phyloP scores from a whole-genome alignment of 2,329 filamentous ascomycete genomes.

The Endocalyx cinctus region DNA sequence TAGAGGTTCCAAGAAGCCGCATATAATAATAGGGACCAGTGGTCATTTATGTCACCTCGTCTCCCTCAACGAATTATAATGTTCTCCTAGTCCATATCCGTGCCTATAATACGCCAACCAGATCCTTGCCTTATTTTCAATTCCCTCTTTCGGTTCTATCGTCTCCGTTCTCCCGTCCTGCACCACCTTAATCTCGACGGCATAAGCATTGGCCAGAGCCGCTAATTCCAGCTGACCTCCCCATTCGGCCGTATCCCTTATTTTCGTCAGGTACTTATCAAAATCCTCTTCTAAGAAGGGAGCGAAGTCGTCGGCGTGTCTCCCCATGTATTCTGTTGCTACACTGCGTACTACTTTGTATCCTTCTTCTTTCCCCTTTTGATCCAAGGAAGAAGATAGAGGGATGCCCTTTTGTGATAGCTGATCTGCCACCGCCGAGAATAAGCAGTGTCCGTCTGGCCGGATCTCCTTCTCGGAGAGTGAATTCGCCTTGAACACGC shows the following conservation, averaged over 20 bases:
- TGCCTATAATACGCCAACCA: slow-evolving; percentile 97
- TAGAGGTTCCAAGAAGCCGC: too few species aligned
- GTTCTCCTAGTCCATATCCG: slow-evolving; percentile 89
- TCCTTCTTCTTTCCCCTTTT: slow-evolving; percentile 6
- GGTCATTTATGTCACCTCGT: too few species aligned
- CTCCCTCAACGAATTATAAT: slow-evolving; percentile 84
- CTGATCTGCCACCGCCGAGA: slow-evolving; percentile 86
- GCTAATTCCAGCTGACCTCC: slow-evolving; percentile 87
- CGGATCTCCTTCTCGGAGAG: slow-evolving; percentile 74
- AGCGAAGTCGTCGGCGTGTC: slow-evolving; percentile 73
- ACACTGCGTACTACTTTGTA: slow-evolving; percentile 66
- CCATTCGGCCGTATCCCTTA: slow-evolving; percentile 89
- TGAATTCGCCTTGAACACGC: slow-evolving; percentile 56
- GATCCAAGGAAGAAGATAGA: slow-evolving; percentile 20
- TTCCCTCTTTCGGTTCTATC: slow-evolving; percentile 53
- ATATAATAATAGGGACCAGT: too few species aligned
- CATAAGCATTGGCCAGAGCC: slow-evolving; percentile 77
- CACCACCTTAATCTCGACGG: slow-evolving; percentile 76
- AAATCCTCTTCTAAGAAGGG: slow-evolving; percentile 83
- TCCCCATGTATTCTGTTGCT: slow-evolving; percentile 73
- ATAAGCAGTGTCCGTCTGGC: slow-evolving; percentile 93
- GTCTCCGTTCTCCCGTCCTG: slow-evolving; percentile 79
- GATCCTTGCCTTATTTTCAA: slow-evolving; percentile 52
- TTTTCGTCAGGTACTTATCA: slow-evolving; percentile 66
- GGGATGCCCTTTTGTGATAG: slow-evolving; percentile 51